These are phyloP conservation scores for Lactarius psammicola DNA, from an alignment of 768 basidiomycete species.

Conservation along the genomic window DNA sequence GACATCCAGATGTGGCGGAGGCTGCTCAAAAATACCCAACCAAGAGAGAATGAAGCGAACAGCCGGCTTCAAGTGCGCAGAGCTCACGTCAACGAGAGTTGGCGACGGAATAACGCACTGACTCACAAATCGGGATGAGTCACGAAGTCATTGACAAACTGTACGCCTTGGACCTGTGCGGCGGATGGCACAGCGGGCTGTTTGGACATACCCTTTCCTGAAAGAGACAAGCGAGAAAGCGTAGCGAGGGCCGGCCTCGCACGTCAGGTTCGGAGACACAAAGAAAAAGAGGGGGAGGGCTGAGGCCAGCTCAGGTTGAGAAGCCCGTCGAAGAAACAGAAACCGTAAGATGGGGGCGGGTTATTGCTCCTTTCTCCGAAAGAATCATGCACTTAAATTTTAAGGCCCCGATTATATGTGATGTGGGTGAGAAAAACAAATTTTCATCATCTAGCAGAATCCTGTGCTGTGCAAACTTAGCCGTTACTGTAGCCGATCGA, in stretches of 20 bases:
- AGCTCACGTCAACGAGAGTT: neutral
- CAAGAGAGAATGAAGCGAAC: constrained; percentile 42
- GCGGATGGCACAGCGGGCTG: neutral
- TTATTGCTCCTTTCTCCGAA: neutral
- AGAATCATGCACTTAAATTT: neutral
- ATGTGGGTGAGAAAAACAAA: neutral
- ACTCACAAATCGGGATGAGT: constrained; percentile 24
- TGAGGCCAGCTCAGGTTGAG: constrained; percentile 25
- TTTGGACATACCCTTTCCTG: constrained; percentile 15
- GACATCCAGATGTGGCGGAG: constrained; percentile 33
- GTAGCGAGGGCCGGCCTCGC: constrained; percentile 2
- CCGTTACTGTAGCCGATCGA: neutral
- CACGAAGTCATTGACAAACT: constrained; percentile 1
- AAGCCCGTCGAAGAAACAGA: neutral
- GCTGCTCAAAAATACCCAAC: constrained; percentile 42
- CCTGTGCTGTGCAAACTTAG: neutral
- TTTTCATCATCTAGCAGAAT: neutral
- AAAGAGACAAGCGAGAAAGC: neutral
- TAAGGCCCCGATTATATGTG: neutral
- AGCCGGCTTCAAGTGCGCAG: constrained; percentile 35
- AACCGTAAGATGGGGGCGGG: neutral
- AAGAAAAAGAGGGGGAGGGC: neutral
- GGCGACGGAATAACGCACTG: neutral
- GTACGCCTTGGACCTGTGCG: neutral
- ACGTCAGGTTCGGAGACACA: constrained; percentile 1